These are phyloP conservation scores for Medicago ruthenica DNA, from an alignment of 306 rosid species.

Conservation along the genomic window DNA sequence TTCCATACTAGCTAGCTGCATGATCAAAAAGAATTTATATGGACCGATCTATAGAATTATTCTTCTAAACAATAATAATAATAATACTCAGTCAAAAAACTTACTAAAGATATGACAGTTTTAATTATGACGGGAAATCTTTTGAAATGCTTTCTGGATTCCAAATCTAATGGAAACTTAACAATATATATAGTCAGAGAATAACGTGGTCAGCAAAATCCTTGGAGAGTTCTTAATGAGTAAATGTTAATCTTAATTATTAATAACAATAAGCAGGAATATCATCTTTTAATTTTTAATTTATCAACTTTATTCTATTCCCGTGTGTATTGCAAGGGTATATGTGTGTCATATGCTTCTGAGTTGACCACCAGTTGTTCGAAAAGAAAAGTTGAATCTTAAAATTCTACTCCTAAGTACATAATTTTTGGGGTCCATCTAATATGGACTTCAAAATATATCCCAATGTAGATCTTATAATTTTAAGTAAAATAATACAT, in stretches of 20 bases:
- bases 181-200: conserved; percentile 50
- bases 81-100: conserved; percentile 39
- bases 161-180: conserved; percentile 56
- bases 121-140: conserved; percentile 45
- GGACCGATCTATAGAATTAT: conserved; percentile 33
- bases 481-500: too few relatives aligned
- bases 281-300: conserved; percentile 43
- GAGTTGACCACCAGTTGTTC: conserved; percentile 48
- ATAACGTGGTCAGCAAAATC: conserved; percentile 54
- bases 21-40: conserved; percentile 19
- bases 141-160: conserved; percentile 51
- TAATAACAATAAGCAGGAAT: conserved; percentile 48
- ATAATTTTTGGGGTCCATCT: not conserved
- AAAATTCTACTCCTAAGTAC: conserved; percentile 24
- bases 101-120: conserved; percentile 33
- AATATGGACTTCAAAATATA: not conserved
- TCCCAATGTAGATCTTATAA: not conserved
- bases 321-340: conserved; percentile 40
- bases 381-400: conserved; percentile 41
- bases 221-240: conserved; percentile 43
- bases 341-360: conserved; percentile 47
- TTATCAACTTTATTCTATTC: conserved; percentile 51
- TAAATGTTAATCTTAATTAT: conserved; percentile 29
- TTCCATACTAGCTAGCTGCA: conserved; percentile 43
- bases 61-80: conserved; percentile 28